A percentile compares a stretch with the other conserved stretches of the same genome.
Conservation (phyloP, 2,329 filamentous ascomycete genomes). For the Rasamsonia emersonii region DNA sequence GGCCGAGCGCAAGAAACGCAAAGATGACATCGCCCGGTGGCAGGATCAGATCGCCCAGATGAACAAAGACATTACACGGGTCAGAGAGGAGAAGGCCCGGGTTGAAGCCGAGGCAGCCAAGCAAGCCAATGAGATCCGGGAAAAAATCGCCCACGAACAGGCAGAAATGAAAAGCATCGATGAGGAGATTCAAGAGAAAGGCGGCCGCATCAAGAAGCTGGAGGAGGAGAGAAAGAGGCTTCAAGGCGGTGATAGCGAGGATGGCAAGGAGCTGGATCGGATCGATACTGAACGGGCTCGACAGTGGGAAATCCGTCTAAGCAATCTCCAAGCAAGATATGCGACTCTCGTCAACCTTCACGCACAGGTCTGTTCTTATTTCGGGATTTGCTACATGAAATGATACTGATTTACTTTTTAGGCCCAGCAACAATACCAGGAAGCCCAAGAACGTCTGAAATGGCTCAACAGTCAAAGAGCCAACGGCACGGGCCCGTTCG, state of each 20-base stretch:
- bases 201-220: conserved; percentile 51
- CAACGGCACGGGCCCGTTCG: conserved; percentile 30
- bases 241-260: conserved; percentile 40
- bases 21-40: conserved; percentile 53
- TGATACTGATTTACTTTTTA: conserved; percentile 4
- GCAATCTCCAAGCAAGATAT: conserved; percentile 35
- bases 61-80: conserved; percentile 38
- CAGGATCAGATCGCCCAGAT: conserved; percentile 46
- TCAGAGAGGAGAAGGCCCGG: conserved; percentile 34
- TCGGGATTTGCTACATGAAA: not conserved
- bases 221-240: conserved; percentile 49
- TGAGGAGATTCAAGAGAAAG: conserved; percentile 54
- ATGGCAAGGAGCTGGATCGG: conserved; percentile 43
- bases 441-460: conserved; percentile 37
- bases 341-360: conserved; percentile 33
- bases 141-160: conserved; percentile 39
- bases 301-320: conserved; percentile 38
- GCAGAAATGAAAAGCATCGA: conserved; percentile 48
- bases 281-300: conserved; percentile 41
- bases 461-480: conserved; percentile 34
- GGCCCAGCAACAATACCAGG: conserved; percentile 37
- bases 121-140: conserved; percentile 32
- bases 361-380: conserved; percentile 20
- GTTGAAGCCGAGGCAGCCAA: conserved; percentile 32
- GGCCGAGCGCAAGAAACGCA: conserved; percentile 51